These are phyloP conservation scores for Vigna unguiculata DNA, from an alignment of 306 rosid species.

Conservation along the genomic window DNA sequence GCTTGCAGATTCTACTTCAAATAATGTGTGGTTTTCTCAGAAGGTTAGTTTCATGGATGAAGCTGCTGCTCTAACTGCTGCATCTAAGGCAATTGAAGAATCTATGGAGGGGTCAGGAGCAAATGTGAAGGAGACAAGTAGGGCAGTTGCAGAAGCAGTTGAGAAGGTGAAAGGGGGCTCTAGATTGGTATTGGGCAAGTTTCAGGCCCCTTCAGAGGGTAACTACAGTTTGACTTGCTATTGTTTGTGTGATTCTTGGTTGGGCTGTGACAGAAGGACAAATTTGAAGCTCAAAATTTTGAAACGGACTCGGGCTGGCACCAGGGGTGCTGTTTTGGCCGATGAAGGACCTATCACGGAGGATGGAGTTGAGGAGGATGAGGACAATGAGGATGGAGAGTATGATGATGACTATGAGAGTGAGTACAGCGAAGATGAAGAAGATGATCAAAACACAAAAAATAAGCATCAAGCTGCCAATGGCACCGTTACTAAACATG, in stretches of 20 bases:
- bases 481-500: slow-evolving; percentile 52
- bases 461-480: slow-evolving; percentile 54
- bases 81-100: slow-evolving; percentile 92
- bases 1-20: slow-evolving; percentile 81
- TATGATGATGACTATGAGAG: slow-evolving; percentile 64
- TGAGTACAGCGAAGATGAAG: slow-evolving; percentile 64
- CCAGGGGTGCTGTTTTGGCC: slow-evolving; percentile 62
- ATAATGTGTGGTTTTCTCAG: slow-evolving; percentile 90
- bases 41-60: slow-evolving; percentile 97
- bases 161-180: slow-evolving; percentile 85
- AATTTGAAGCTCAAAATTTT: slow-evolving; percentile 75
- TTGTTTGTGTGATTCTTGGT: slow-evolving; percentile 92
- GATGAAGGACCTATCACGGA: slow-evolving; percentile 65
- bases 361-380: slow-evolving; percentile 65
- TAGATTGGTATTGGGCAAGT: slow-evolving; percentile 80
- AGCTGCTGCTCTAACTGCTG: slow-evolving; percentile 80
- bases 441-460: slow-evolving; percentile 55
- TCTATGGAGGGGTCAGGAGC: slow-evolving; percentile 94
- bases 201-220: slow-evolving; percentile 95
- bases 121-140: slow-evolving; percentile 73
- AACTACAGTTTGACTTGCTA: slow-evolving; percentile 84
- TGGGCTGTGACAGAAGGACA: slow-evolving; percentile 85
- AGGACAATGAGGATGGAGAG: slow-evolving; percentile 57
- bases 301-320: slow-evolving; percentile 96
- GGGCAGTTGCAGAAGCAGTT: slow-evolving; percentile 77